Evolutionary conservation across 1,284 basidiomycete species (phyloP), one percentile per base, ranked within the genome.

Genomic region (Irpex sp.): DNA sequence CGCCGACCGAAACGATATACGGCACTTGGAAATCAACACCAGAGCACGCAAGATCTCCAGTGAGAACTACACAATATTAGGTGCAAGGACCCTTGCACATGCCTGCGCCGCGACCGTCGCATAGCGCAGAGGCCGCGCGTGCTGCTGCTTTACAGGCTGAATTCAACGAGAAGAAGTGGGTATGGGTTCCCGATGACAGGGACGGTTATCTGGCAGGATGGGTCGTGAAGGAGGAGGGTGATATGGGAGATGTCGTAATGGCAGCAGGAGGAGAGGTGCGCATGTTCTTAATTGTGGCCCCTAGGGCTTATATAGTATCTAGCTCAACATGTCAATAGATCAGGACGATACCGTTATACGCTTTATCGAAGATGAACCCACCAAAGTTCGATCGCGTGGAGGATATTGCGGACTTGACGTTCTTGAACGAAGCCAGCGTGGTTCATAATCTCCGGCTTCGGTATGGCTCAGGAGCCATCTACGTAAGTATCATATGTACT

Each of bases 361-460:
- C 88, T 19, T 77, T 96, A 52, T 94, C 90, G 69, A 96, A 95
- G 81, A 96, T 97, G 93, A 99, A 99, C 73, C 97, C 97, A 11
- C 97, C 97, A 54, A 97, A 98, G 78, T 99, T 99, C 75, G 96
- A 99, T 78, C 88, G 94, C 57, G 96, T 96, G 2, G 96, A 97
- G 69, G 97, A 99, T 77, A 99, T 99, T 71, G 97, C 97, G 55
- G 96, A 99, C 77, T 82, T 99, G 66, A 99, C 97, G 1, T 98
- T 96, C 77, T 81, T 99, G 65, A 99, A 99, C 75, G 97, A 99
- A 82, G 96, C 97, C 8, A 96, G 94, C 70, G 97, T 99, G 36
- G 96, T 99, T 26, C 96, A 99, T 75, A 98, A 99, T 77, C 85
- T 99, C 38, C 85, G 95, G 65, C 80, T 95, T 69, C 85, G 97